These are phyloP conservation scores for Graphilbum sp. DNA, from an alignment of 2,329 filamentous ascomycete species.

Conservation along the genomic window DNA sequence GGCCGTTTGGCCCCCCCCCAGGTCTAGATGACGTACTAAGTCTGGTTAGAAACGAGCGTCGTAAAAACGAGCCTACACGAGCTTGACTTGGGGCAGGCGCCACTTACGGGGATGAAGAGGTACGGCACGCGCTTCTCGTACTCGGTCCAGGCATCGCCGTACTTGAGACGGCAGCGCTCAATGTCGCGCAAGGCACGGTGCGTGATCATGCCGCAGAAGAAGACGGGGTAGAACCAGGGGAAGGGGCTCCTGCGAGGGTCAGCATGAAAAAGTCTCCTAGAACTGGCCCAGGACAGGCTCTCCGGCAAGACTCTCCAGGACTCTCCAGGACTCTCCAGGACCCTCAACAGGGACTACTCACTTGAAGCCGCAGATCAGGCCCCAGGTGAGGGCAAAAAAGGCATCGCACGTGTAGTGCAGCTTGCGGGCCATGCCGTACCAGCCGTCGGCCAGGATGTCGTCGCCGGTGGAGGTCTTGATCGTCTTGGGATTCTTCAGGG, in stretches of 20 bases:
- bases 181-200: slow-evolving; percentile 68
- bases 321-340: no score
- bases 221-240: slow-evolving; percentile 80
- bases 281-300: no score
- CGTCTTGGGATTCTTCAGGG: slow-evolving; percentile 52
- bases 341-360: slow-evolving; percentile 10
- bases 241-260: slow-evolving; percentile 43
- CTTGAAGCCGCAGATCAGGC: slow-evolving; percentile 60
- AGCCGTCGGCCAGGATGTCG: slow-evolving; percentile 58
- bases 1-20: no score
- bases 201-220: slow-evolving; percentile 68
- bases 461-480: slow-evolving; percentile 55
- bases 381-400: slow-evolving; percentile 65
- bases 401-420: slow-evolving; percentile 69
- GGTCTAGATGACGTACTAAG: slow-evolving; percentile 6
- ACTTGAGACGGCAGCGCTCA: slow-evolving; percentile 59
- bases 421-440: slow-evolving; percentile 61
- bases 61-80: no score
- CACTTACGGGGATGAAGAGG: slow-evolving; percentile 30
- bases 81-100: no score
- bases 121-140: slow-evolving; percentile 13
- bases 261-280: no score
- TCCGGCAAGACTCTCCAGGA: no score
- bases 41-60: no score
- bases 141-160: slow-evolving; percentile 27